Percentiles rank a stretch among this genome's conserved stretches.
Conservation (phyloP, 148 eudicot genomes). For the Suaeda aralocaspica region DNA sequence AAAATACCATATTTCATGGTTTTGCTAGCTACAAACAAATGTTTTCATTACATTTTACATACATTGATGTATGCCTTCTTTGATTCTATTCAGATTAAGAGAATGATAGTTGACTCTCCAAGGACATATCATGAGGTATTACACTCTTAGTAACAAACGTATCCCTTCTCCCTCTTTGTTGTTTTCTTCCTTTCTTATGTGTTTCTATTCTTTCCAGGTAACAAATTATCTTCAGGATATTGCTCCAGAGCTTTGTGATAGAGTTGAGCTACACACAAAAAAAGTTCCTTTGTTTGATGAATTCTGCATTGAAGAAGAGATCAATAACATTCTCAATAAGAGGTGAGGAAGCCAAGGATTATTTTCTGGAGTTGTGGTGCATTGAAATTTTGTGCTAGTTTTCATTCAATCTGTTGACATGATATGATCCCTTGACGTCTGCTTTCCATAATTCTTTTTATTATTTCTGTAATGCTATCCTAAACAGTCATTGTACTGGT, state of each 20-base stretch:
- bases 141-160: not conserved
- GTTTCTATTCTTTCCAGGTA: slow-evolving; percentile 44
- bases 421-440: not conserved
- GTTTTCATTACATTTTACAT: not conserved
- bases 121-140: slow-evolving; percentile 93
- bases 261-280: slow-evolving; percentile 71
- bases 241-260: slow-evolving; percentile 88
- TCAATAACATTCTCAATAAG: slow-evolving; percentile 76
- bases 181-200: not conserved
- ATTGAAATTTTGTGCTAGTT: not conserved
- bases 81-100: slow-evolving; percentile 58
- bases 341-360: slow-evolving; percentile 50
- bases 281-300: slow-evolving; percentile 83
- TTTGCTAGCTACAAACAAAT: not conserved
- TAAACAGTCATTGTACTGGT: not conserved
- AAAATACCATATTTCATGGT: not conserved
- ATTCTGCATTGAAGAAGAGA: slow-evolving; percentile 83
- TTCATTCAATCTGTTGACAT: not conserved
- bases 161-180: not conserved
- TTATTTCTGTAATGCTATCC: not conserved
- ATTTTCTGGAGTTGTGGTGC: not conserved
- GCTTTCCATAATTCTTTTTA: not conserved
- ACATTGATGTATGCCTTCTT: not conserved
- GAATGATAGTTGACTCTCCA: slow-evolving; percentile 92
- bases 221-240: slow-evolving; percentile 89